phyloP scores from a whole-genome alignment of 805 yeast genomes.

The Ogataea dorogensis region DNA sequence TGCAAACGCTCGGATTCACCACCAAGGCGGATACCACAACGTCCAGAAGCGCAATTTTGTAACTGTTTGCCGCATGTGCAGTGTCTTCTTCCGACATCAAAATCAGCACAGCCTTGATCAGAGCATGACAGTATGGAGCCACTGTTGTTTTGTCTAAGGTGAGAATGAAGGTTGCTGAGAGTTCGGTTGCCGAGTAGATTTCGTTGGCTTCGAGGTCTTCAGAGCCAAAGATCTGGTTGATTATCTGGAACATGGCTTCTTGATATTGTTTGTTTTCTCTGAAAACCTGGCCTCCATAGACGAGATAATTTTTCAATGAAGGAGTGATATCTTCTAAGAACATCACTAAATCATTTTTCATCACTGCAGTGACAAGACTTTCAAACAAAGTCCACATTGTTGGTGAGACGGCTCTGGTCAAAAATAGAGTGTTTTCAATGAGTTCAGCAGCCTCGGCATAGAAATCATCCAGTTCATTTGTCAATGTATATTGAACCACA shows the following conservation, averaged over 20 bases:
- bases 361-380: constrained; percentile 38
- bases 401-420: constrained; percentile 60
- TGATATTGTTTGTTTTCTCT: constrained; percentile 46
- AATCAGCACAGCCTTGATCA: constrained; percentile 45
- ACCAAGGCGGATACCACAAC: constrained; percentile 63
- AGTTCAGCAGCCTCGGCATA: constrained; percentile 80
- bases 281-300: constrained; percentile 51
- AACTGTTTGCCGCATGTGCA: constrained; percentile 24
- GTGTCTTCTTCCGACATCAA: constrained; percentile 36
- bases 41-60: constrained; percentile 52
- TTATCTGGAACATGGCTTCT: constrained; percentile 49
- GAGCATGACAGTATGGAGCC: constrained; percentile 42
- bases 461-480: constrained; percentile 70
- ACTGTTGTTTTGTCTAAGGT: constrained; percentile 48
- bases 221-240: constrained; percentile 39
- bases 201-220: constrained; percentile 44
- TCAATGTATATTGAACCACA: constrained; percentile 65
- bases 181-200: constrained; percentile 54
- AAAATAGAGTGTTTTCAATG: constrained; percentile 70
- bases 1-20: constrained; percentile 54
- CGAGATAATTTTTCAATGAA: constrained; percentile 69
- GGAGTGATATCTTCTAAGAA: constrained; percentile 76
- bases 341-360: constrained; percentile 53
- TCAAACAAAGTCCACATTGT: constrained; percentile 73
- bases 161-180: constrained; percentile 63